These are phyloP conservation scores for Copromyces sp. DNA, from an alignment of 495 filamentous ascomycete genomes.

Conservation along the genomic window DNA sequence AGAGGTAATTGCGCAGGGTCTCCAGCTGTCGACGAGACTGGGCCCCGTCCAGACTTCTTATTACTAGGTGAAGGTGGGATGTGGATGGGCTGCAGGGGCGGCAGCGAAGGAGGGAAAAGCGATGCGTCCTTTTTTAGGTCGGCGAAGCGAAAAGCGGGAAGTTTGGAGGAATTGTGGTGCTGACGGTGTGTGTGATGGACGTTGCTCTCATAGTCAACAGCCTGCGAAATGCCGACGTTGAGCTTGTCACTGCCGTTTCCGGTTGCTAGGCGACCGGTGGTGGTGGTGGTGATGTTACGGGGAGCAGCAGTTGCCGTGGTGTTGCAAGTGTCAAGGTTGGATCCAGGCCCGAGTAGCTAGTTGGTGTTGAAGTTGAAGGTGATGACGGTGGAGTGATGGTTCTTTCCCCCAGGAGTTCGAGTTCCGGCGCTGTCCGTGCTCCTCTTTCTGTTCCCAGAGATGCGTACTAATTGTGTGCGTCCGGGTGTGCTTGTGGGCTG, in stretches of 20 bases:
- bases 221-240: slow-evolving; percentile 18
- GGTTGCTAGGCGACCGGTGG: not conserved
- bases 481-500: not conserved
- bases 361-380: slow-evolving; percentile 10
- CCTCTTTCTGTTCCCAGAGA: not conserved
- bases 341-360: not conserved
- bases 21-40: slow-evolving; percentile 24
- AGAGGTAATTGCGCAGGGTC: slow-evolving; percentile 2
- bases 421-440: not conserved
- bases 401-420: not conserved
- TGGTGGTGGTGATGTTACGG: not conserved
- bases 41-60: not conserved
- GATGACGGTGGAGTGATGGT: not conserved
- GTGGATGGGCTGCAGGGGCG: slow-evolving; percentile 17
- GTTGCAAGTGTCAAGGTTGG: slow-evolving; percentile 1
- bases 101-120: slow-evolving; percentile 19
- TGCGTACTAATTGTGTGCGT: not conserved
- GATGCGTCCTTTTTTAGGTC: slow-evolving; percentile 35
- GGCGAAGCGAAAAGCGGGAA: slow-evolving; percentile 39
- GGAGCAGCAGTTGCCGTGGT: not conserved
- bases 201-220: not conserved
- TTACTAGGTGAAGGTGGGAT: slow-evolving; percentile 24
- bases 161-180: slow-evolving; percentile 39
- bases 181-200: slow-evolving; percentile 33
- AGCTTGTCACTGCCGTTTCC: slow-evolving; percentile 5